A percentile compares a stretch with the other conserved stretches of the same genome.
Conservation (phyloP, 306 rosid species). For the Cercis canadensis region DNA sequence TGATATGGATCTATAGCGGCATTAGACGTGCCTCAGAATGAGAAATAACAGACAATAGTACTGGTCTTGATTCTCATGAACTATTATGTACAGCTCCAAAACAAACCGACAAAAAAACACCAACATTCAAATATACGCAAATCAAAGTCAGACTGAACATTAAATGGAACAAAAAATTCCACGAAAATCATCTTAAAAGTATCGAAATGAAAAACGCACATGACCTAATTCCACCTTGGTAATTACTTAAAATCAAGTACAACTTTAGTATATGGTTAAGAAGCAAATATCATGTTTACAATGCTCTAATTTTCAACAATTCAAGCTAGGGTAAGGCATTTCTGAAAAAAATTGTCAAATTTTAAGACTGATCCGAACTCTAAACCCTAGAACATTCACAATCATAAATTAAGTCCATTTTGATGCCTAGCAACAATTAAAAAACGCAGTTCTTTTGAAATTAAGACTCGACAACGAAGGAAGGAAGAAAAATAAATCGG, state of each 20-base stretch:
- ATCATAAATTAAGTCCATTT: slow-evolving; percentile 5
- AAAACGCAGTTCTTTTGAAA: not conserved
- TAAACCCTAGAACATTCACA: slow-evolving; percentile 44
- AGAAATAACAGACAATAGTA: not conserved
- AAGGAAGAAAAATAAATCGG: not conserved
- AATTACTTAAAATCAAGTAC: slow-evolving; percentile 8
- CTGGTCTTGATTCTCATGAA: not conserved
- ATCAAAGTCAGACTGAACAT: not conserved
- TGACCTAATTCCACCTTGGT: no score
- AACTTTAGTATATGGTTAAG: not conserved
- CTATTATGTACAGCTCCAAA: not conserved
- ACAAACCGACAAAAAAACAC: not conserved
- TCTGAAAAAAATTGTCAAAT: not conserved
- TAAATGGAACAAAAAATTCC: slow-evolving; percentile 5
- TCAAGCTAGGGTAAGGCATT: slow-evolving; percentile 14
- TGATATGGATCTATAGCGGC: not conserved
- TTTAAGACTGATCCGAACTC: slow-evolving; percentile 23
- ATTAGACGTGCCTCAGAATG: not conserved
- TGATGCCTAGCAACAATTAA: not conserved
- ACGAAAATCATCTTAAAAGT: not conserved
- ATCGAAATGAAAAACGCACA: not conserved
- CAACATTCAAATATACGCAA: not conserved
- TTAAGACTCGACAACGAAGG: slow-evolving; percentile 24
- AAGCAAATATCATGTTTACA: slow-evolving; percentile 2
- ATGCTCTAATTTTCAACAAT: slow-evolving; percentile 18